Evolutionary conservation across 108 stramenopile species (phyloP).

Genomic region (Schizochytrium sp.): DNA sequence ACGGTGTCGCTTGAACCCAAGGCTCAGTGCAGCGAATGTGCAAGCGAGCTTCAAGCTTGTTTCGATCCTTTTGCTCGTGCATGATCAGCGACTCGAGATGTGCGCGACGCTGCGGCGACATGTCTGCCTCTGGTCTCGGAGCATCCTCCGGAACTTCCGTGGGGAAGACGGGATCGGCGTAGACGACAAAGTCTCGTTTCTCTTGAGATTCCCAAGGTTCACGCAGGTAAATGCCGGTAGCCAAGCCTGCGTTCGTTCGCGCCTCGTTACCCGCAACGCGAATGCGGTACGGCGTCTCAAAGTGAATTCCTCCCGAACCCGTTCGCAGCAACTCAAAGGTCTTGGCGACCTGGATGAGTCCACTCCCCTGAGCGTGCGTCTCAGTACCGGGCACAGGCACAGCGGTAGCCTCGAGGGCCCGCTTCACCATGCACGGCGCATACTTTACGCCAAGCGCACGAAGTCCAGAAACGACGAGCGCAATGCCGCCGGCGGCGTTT

Average conservation of each 20-base stretch:
- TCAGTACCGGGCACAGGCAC: slow-evolving; percentile 32
- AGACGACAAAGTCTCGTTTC: slow-evolving; percentile 43
- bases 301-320: neutral
- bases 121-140: neutral
- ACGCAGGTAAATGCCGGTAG: slow-evolving; percentile 32
- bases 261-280: neutral
- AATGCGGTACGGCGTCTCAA: neutral
- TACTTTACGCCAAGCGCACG: slow-evolving; percentile 49
- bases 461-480: slow-evolving; percentile 65
- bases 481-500: slow-evolving; percentile 68
- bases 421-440: slow-evolving; percentile 52
- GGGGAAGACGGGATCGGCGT: neutral
- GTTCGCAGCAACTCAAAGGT: slow-evolving; percentile 44
- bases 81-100: neutral
- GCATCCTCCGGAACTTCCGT: neutral
- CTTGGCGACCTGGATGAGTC: slow-evolving; percentile 59
- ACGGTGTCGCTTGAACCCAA: neutral
- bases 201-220: slow-evolving; percentile 37
- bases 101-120: neutral
- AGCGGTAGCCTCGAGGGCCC: slow-evolving; percentile 68
- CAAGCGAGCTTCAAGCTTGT: neutral
- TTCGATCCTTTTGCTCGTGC: neutral
- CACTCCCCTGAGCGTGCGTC: slow-evolving; percentile 54
- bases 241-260: neutral
- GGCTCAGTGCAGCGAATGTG: neutral